phyloP scores from a whole-genome alignment of 2,329 filamentous ascomycete genomes.

The Penicillium sp. region DNA sequence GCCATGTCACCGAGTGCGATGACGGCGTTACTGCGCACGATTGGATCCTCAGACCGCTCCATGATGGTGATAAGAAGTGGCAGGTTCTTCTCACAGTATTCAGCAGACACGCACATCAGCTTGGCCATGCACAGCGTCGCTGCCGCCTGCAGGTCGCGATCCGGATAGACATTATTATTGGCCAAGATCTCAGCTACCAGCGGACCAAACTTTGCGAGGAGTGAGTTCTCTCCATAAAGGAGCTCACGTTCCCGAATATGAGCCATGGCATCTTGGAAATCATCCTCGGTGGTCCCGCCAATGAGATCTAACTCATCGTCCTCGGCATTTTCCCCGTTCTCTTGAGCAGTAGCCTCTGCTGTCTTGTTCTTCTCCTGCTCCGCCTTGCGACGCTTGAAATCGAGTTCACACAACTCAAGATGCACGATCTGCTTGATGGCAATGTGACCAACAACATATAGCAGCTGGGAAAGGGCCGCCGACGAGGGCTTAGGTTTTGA shows the following conservation, averaged over 20 bases:
- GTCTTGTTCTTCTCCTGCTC: slow-evolving; percentile 48
- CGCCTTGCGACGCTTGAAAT: slow-evolving; percentile 90
- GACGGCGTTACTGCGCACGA: slow-evolving; percentile 90
- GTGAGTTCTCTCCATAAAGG: slow-evolving; percentile 73
- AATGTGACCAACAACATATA: slow-evolving; percentile 93
- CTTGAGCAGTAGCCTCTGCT: slow-evolving; percentile 42
- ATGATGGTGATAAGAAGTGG: slow-evolving; percentile 95
- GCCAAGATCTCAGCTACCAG: slow-evolving; percentile 90
- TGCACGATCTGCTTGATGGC: slow-evolving; percentile 99
- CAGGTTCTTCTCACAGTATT: slow-evolving; percentile 92
- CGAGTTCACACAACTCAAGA: slow-evolving; percentile 91
- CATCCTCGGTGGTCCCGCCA: slow-evolving; percentile 90
- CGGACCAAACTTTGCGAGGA: slow-evolving; percentile 86
- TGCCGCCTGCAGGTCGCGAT: slow-evolving; percentile 84
- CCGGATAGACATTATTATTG: slow-evolving; percentile 87
- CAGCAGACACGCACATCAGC: slow-evolving; percentile 95
- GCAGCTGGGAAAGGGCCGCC: slow-evolving; percentile 76
- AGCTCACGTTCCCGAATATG: slow-evolving; percentile 81
- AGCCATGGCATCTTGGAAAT: slow-evolving; percentile 81
- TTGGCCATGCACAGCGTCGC: slow-evolving; percentile 94
- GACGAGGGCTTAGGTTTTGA: slow-evolving; percentile 61
- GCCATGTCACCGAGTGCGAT: slow-evolving; percentile 98
- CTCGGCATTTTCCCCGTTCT: slow-evolving; percentile 57
- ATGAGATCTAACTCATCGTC: slow-evolving; percentile 93
- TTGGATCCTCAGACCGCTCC: slow-evolving; percentile 86